A percentile compares a stretch with the other conserved stretches of the same genome.
phyloP scores from a whole-genome alignment of 2,329 filamentous ascomycete species.

The Emergomyces pasteurianus region DNA sequence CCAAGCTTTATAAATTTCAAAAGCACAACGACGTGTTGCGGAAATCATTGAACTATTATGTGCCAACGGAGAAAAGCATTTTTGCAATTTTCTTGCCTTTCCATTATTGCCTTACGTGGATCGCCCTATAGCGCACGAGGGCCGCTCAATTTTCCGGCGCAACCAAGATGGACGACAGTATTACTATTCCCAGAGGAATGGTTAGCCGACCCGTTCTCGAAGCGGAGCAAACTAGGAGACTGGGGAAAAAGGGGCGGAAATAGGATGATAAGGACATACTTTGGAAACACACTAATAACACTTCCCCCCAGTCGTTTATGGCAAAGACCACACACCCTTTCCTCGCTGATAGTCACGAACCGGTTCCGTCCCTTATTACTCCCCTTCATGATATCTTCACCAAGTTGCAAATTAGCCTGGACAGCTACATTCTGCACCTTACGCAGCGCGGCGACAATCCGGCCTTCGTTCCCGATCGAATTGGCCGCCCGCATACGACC shows the following conservation, averaged over 20 bases:
- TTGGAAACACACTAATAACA: constrained; percentile 79
- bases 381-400: constrained; percentile 39
- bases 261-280: constrained; percentile 41
- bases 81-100: not conserved
- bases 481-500: constrained; percentile 82
- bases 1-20: not conserved
- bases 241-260: not conserved
- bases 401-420: constrained; percentile 62
- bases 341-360: constrained; percentile 72
- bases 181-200: constrained; percentile 22
- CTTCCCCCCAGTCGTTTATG: constrained; percentile 86
- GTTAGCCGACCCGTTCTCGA: not conserved
- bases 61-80: not conserved
- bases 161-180: constrained; percentile 68
- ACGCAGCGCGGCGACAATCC: constrained; percentile 63
- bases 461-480: constrained; percentile 65
- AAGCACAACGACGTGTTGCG: not conserved
- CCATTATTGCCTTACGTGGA: not conserved
- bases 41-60: not conserved
- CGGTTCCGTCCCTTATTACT: constrained; percentile 47
- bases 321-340: constrained; percentile 81
- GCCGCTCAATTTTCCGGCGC: constrained; percentile 41
- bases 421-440: constrained; percentile 68
- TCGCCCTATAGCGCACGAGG: constrained; percentile 1
- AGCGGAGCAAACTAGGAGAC: not conserved